Base-by-base conservation (phyloP, 148 eudicot genomes). In the Pharnaceum exiguum region DNA sequence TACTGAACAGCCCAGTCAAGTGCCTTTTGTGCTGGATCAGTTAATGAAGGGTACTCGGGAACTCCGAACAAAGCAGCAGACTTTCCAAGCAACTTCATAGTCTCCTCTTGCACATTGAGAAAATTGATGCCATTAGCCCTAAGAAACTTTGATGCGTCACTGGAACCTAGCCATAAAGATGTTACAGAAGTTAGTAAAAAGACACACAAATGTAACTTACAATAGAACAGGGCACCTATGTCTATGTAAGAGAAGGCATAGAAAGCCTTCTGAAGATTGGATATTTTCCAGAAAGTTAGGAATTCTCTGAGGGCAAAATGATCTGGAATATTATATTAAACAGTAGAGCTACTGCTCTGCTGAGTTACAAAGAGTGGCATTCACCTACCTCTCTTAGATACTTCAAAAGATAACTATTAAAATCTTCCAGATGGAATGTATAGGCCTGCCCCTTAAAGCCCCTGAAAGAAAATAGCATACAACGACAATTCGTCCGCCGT, bases 41-140 rank as follows among this genome's bases (percentile, higher is more conserved):
- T 85, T 59, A 88, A 66, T 54, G 96, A 88, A 50, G 98, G 88
- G 63, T 85, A 86, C 73, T 81, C 84, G 42, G 95, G 90, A 65
- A 82, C 70, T 70, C 63, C 75, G 51, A 74, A 82, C 55, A 69
- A 75, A 76, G 77, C 47, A 51, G 80, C 87, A 24, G 96, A 80
- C 65, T 72, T 82, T 55, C 97, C 98, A 63, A 85, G 86, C 71
- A 91, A 68, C n/a, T 74, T 75, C 7, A 88, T 74, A 52, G 61
- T 77, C 76, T 87, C 98, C 1, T 85, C 96, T 43, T 86, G 80
- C 55, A 91, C 93, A 55, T 87, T 82, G 61, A 73, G 76, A 61
- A 80, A 78, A 6, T 81, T 82, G 27, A 91, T 60, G 17, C 94
- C 97, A 55, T 72, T 84, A 43, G 74, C 83, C 63, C 97, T 78